phyloP scores from a whole-genome alignment of 176 grass and related monocot genomes.

The Guadua angustifolia region DNA sequence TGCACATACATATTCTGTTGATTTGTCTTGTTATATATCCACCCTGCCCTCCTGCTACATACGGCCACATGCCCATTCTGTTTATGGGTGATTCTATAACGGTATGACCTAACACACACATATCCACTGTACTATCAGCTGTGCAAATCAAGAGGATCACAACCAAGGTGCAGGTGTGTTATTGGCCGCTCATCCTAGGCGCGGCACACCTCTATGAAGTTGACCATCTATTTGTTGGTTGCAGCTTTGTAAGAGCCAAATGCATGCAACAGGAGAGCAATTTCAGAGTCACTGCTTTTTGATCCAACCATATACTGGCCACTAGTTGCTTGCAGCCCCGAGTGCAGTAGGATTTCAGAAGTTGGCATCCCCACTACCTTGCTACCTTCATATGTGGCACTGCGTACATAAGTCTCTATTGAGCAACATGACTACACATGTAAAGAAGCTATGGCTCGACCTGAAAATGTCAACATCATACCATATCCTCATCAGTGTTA shows the following conservation, averaged over 20 bases:
- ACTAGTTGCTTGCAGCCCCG: constrained; percentile 22
- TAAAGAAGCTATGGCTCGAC: constrained; percentile 38
- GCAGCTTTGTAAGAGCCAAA: constrained; percentile 35
- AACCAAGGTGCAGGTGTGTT: constrained; percentile 50
- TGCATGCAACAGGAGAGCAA: constrained; percentile 51
- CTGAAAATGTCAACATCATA: constrained; percentile 44
- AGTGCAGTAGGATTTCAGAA: constrained; percentile 39
- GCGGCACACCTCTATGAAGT: constrained; percentile 52
- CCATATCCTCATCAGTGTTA: constrained; percentile 32
- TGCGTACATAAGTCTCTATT: constrained; percentile 35
- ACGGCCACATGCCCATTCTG: constrained; percentile 34
- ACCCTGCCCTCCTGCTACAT: constrained; percentile 24
- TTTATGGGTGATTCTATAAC: constrained; percentile 42
- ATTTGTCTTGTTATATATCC: constrained; percentile 49
- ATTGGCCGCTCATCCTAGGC: constrained; percentile 66
- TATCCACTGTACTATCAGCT: constrained; percentile 41
- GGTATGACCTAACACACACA: constrained; percentile 50
- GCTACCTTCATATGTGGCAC: constrained; percentile 42
- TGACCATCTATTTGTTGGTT: constrained; percentile 53
- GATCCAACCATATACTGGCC: constrained; percentile 35
- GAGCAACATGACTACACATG: constrained; percentile 39
- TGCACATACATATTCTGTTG: constrained; percentile 41
- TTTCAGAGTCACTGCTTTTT: constrained; percentile 32
- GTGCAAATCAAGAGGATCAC: constrained; percentile 40
- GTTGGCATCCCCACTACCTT: constrained; percentile 55